A percentile compares a stretch with the other conserved stretches of the same genome.
These are phyloP conservation scores for Neurospora tetrasperma DNA, from an alignment of 495 filamentous ascomycete genomes.

Conservation along the genomic window DNA sequence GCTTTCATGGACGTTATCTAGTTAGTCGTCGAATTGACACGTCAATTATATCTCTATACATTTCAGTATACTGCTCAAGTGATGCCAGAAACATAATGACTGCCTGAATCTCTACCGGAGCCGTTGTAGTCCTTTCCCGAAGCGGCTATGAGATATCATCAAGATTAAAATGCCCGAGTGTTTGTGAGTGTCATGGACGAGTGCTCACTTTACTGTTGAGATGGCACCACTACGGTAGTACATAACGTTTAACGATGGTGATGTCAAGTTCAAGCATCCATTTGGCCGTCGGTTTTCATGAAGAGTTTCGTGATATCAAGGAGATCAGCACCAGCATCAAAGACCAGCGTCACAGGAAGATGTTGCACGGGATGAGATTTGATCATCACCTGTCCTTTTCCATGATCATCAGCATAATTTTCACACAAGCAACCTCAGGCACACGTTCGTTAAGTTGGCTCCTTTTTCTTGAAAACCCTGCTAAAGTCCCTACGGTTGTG, in stretches of 20 bases:
- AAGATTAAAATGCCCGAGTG: background rate
- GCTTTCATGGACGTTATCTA: background rate
- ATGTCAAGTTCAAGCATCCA: background rate
- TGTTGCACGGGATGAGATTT: background rate
- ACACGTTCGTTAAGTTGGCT: too few species aligned
- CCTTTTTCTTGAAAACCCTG: too few species aligned
- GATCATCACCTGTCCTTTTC: background rate
- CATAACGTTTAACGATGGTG: too few species aligned
- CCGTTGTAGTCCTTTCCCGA: background rate
- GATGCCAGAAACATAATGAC: background rate
- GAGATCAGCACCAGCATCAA: background rate
- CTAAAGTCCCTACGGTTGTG: too few species aligned
- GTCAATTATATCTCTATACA: background rate
- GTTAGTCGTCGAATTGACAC: background rate
- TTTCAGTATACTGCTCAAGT: background rate
- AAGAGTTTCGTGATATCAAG: background rate
- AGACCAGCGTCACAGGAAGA: background rate
- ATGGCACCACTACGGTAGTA: too few species aligned
- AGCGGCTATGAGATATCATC: background rate
- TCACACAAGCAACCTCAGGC: too few species aligned
- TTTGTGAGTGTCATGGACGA: background rate
- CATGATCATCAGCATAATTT: background rate
- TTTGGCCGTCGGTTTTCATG: background rate
- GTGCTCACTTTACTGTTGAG: too few species aligned
- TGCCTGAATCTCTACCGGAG: background rate